Base-by-base conservation (phyloP, 192 early-diverging fungal genomes). In the Coemansia sp. region DNA sequence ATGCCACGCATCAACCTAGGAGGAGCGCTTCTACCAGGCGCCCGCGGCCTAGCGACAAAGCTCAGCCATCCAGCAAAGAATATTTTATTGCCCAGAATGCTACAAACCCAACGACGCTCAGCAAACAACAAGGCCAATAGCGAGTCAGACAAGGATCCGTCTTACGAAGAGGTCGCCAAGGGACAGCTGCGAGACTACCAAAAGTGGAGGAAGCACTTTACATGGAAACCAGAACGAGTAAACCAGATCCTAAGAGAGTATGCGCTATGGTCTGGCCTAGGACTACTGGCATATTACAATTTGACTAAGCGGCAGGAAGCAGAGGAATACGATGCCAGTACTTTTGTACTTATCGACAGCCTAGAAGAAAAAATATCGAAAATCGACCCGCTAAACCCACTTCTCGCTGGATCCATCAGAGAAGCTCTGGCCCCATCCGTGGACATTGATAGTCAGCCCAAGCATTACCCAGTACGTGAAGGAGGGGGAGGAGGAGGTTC, bases 191-290 rank as follows among this genome's bases (percentile, higher is more conserved):
- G 71, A 9, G 66, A 69, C 34, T 79, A 79, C 43, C 62, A 67
- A 24, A 67, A 70, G n/a, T 79, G 77, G 77, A 60, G 71, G 31
- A 53, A 24, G 46, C 77, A 79, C 56, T 79, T 79, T 64, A 70
- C 20, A 39, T 79, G 77, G 77, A 46, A 64, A n/a, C 62, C 20
- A 14, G 48, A 58, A 20, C 63, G 43, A 1, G 42, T 79, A 10
- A 20, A 6, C 1, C 59, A 64, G 26, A 57, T 66, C 0, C 45
- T 79, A 5, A 48, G 66, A 33, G 77, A 79, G 56, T 79, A 79
- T 48, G 35, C 71, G 34, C 62, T 79, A 11, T 79, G 77, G 77
- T 67, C 77, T 3, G 35, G 51, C 3, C 51, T 79, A 13, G 77
- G 63, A 9, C 65, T 79, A 16, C 24, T 79, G 3, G 77, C 71